Evolutionary conservation across 2,329 filamentous ascomycete genomes (phyloP).

Genomic region (Emericellopsis atlantica): DNA sequence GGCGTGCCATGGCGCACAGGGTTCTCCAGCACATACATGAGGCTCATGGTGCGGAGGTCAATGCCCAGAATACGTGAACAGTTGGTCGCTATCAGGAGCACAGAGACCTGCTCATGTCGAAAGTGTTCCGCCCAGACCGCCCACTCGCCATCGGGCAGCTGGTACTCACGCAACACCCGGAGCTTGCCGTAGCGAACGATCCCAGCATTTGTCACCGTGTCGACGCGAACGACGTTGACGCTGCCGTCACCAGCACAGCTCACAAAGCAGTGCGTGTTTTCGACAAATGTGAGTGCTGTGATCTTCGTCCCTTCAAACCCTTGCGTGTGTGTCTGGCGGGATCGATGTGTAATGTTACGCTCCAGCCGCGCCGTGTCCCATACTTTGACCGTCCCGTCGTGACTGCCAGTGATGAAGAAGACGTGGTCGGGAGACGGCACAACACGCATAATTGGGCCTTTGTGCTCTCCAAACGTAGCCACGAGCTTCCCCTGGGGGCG

Average conservation of each 20-base stretch:
- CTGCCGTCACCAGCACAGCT: constrained; percentile 84
- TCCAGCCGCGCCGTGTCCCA: constrained; percentile 90
- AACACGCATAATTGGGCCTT: constrained; percentile 68
- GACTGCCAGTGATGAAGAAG: constrained; percentile 89
- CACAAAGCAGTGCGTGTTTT: constrained; percentile 87
- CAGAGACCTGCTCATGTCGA: constrained; percentile 68
- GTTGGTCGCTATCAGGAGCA: constrained; percentile 77
- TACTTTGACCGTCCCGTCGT: constrained; percentile 81
- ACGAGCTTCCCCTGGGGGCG: constrained; percentile 73
- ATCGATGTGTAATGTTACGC: constrained; percentile 78
- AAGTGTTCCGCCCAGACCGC: constrained; percentile 91
- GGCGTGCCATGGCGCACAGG: constrained; percentile 85
- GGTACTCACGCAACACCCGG: constrained; percentile 64
- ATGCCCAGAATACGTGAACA: constrained; percentile 72
- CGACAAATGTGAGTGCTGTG: constrained; percentile 77
- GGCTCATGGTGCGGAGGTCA: constrained; percentile 75
- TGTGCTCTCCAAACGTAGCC: constrained; percentile 81
- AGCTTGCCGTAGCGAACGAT: constrained; percentile 69
- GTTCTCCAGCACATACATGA: constrained; percentile 71
- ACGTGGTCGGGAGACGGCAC: constrained; percentile 77
- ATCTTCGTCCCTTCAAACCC: constrained; percentile 53
- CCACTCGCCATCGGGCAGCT: constrained; percentile 60
- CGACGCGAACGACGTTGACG: constrained; percentile 80
- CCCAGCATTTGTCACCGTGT: constrained; percentile 29
- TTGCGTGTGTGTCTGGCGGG: constrained; percentile 75